Evolutionary conservation across 495 filamentous ascomycete genomes (phyloP).

Genomic region (Xylaria flabelliformis): DNA sequence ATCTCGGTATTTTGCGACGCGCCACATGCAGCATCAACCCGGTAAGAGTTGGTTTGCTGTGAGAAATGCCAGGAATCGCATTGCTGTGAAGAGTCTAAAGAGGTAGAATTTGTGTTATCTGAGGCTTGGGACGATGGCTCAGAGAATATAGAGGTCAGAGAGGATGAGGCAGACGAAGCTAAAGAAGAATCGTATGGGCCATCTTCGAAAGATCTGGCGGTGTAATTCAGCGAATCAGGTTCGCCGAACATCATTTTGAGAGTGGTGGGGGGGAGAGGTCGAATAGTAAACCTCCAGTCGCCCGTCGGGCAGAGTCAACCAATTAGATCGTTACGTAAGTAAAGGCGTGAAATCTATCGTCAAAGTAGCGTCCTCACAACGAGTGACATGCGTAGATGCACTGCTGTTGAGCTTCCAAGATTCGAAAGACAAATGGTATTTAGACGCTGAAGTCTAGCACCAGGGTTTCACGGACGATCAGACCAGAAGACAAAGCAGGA

Average conservation of each 20-base stretch:
- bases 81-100: constrained; percentile 50
- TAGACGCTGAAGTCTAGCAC: constrained; percentile 52
- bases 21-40: constrained; percentile 27
- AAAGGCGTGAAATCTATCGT: constrained; percentile 50
- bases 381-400: constrained; percentile 29
- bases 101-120: constrained; percentile 57
- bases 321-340: constrained; percentile 52
- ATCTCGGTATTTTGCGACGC: constrained; percentile 33
- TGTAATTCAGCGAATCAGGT: constrained; percentile 53
- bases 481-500: constrained; percentile 61
- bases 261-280: constrained; percentile 37
- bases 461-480: constrained; percentile 59
- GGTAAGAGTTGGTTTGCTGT: constrained; percentile 24
- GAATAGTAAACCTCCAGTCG: constrained; percentile 58
- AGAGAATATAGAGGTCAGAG: constrained; percentile 81
- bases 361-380: constrained; percentile 48
- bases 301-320: constrained; percentile 59
- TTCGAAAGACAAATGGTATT: constrained; percentile 49
- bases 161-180: constrained; percentile 75
- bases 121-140: constrained; percentile 68
- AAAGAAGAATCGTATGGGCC: constrained; percentile 70
- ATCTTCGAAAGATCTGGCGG: constrained; percentile 51
- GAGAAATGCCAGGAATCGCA: constrained; percentile 46
- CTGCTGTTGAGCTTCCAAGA: constrained; percentile 43
- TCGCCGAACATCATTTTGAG: constrained; percentile 61